Evolutionary conservation across 106 monocot species (phyloP).

Genomic region (Agapanthus africanus): DNA sequence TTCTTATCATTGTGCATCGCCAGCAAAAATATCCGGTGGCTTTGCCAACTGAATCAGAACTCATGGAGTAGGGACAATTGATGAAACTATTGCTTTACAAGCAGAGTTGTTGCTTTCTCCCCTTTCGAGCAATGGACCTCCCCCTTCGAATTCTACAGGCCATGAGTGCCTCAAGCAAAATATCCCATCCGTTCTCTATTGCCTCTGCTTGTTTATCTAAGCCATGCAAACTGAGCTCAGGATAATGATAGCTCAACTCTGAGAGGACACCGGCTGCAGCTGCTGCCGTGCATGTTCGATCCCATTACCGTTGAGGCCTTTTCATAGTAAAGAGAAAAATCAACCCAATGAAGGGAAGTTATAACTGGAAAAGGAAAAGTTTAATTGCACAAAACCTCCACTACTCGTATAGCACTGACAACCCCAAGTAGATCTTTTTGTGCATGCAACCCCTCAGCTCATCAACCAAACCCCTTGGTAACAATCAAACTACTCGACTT

Average conservation of each 20-base stretch:
- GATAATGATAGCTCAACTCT: constrained; percentile 42
- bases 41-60: background rate
- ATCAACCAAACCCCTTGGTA: too few species aligned
- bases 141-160: constrained; percentile 57
- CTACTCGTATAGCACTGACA: too few species aligned
- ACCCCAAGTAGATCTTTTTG: too few species aligned
- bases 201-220: constrained; percentile 72
- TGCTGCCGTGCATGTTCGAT: constrained; percentile 90
- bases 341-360: background rate
- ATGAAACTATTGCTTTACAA: too few species aligned
- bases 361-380: too few species aligned
- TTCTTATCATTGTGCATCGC: background rate
- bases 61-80: too few species aligned
- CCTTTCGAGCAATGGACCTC: constrained; percentile 50
- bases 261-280: constrained; percentile 85
- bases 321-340: background rate
- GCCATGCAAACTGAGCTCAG: constrained; percentile 23
- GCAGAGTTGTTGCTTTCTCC: constrained; percentile 38
- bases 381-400: too few species aligned
- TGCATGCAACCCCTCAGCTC: too few species aligned
- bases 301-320: constrained; percentile 97
- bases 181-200: constrained; percentile 55
- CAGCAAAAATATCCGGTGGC: background rate
- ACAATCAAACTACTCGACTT: constrained; percentile 10
- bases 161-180: constrained; percentile 60